Evolutionary conservation across 129 eudicot species (phyloP), one percentile per base, ranked within the genome.

Genomic region (Artemisia annua): DNA sequence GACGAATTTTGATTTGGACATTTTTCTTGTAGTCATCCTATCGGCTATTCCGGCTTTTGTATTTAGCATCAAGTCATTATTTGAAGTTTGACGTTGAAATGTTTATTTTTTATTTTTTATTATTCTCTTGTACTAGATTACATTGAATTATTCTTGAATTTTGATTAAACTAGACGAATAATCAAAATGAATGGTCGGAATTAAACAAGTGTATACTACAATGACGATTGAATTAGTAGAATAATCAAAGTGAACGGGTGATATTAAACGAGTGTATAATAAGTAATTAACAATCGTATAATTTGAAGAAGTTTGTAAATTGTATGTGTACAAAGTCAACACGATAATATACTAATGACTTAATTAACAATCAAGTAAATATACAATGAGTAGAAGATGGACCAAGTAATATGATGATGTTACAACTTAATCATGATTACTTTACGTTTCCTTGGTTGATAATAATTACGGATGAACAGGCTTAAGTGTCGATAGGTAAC

Each of bases 51-150:
- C 44, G 44, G 44, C 44, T 39, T 39, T 39, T 39, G 46, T 39
- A 39, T 8, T 39, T 39, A 39, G 46, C 46, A 39, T 39, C 46
- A 39, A 39, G 2, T 39, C 69, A 65, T 65, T 53, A 64, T 65
- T 39, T 50, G 72, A 55, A 75, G 57, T 11, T 54, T 32, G 73
- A 65, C 56, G 66, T 69, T 48, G 79, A 75, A 54, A 11, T 69
- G 11, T 14, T 2, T 13, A 11, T 20, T 0, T 67, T 18, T 48
- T 10, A 2, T 16, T 17, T 48, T 3, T 12, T 20, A 48, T 20
- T 48, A 52, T 69, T 61, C 7, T 56, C 49, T 26, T 71, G 44
- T 54, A 44, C 71, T 63, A 64, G 8, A 74, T 51, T 39, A 64
- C 65, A 11, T 74, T 74, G 79, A 74, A 54, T 54, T 22, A 66